phyloP scores from a whole-genome alignment of 2,329 filamentous ascomycete genomes.

The Annulohypoxylon truncatum region DNA sequence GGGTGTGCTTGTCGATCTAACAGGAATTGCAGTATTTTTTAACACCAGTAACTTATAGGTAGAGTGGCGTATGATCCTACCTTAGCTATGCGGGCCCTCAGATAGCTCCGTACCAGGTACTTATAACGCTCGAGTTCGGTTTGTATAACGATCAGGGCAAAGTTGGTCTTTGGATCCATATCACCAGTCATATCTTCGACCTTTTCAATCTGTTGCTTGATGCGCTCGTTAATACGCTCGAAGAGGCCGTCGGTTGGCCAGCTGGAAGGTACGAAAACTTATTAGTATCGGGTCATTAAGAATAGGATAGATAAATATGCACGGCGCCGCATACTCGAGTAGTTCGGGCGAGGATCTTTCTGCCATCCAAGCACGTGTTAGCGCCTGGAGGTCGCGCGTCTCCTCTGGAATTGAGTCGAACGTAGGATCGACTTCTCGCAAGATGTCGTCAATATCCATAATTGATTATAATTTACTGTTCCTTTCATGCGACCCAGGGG shows the following conservation, averaged over 20 bases:
- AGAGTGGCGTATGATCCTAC: slow-evolving; percentile 58
- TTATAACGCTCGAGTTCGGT: slow-evolving; percentile 96
- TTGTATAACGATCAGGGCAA: slow-evolving; percentile 92
- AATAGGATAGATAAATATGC: background rate
- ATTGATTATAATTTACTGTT: background rate
- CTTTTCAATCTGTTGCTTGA: slow-evolving; percentile 75
- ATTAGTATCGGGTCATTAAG: slow-evolving; percentile 17
- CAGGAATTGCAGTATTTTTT: background rate
- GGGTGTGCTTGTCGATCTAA: slow-evolving; percentile 80
- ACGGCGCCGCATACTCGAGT: slow-evolving; percentile 70
- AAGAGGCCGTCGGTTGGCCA: slow-evolving; percentile 80
- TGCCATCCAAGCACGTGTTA: slow-evolving; percentile 93
- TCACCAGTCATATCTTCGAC: slow-evolving; percentile 83
- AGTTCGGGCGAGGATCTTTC: slow-evolving; percentile 91
- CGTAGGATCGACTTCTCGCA: slow-evolving; percentile 76
- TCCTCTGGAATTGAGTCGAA: slow-evolving; percentile 66
- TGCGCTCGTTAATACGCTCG: slow-evolving; percentile 80
- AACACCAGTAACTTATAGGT: background rate
- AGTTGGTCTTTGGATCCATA: slow-evolving; percentile 91
- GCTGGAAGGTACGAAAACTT: slow-evolving; percentile 51
- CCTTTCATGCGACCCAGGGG: background rate
- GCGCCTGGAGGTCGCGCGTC: slow-evolving; percentile 82
- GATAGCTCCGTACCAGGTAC: slow-evolving; percentile 84
- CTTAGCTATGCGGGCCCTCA: slow-evolving; percentile 89
- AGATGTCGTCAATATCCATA: slow-evolving; percentile 86